These are phyloP conservation scores for Oryza glaberrima DNA, from an alignment of 176 grass and related monocot species.

Conservation along the genomic window DNA sequence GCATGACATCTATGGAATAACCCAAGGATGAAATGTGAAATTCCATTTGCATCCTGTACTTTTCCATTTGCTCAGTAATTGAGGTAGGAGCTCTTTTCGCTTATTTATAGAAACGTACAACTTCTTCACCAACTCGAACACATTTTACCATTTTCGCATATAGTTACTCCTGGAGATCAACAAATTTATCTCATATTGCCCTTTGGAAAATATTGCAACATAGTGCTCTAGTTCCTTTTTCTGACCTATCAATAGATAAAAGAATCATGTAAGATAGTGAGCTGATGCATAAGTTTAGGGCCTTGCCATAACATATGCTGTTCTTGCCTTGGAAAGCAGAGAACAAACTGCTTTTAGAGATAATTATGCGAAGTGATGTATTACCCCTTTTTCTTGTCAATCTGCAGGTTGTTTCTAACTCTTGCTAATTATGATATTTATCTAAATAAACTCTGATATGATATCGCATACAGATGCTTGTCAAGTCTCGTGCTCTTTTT, in stretches of 20 bases:
- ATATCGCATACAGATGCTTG: conserved; percentile 71
- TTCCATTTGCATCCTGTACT: not conserved
- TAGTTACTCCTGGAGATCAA: not conserved
- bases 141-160: not conserved
- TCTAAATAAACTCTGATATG: conserved; percentile 19
- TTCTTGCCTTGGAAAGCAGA: not conserved
- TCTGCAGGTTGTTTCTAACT: not conserved
- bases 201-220: not conserved
- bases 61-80: conserved; percentile 5
- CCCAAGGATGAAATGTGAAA: not conserved
- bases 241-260: conserved; percentile 2
- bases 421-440: not conserved
- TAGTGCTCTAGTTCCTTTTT: not conserved
- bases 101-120: not conserved
- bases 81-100: not conserved
- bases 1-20: not conserved
- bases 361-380: not conserved
- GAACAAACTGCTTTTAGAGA: not conserved
- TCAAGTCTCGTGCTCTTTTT: conserved; percentile 81
- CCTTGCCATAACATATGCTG: not conserved
- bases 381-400: not conserved
- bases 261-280: not conserved
- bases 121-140: not conserved
- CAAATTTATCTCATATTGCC: not conserved
- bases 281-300: conserved; percentile 2